Base-by-base conservation (phyloP, 176 grass and related monocot genomes). In the Metroxylon sagu region DNA sequence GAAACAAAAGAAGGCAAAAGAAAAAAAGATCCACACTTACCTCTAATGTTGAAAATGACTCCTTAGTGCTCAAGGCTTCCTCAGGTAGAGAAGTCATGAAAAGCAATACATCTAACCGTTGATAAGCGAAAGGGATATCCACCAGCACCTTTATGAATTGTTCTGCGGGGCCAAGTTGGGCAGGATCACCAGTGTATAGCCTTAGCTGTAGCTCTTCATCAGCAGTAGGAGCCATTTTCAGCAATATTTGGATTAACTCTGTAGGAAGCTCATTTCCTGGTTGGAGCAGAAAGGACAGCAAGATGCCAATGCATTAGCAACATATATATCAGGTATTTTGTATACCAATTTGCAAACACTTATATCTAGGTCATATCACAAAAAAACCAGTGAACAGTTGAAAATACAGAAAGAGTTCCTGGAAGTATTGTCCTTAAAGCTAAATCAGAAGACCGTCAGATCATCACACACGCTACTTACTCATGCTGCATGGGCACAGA, bases 161-260 rank as follows among this genome's bases (percentile, higher is more conserved):
- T 57, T 98, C 88, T 16, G 88, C 84, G 52, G 84, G 68, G 25
- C 84, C 84, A 77, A 98, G 80, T 61, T 85, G 73, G 53, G 62
- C 54, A 17, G 71, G 48, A 66, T 98, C 84, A 29, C 84, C 73
- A 57, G 59, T 89, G 71, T 89, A 92, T 19, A 92, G 48, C 74
- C 87, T 69, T 61, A 98, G 74, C 67, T 72, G 85, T 17, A 88
- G 77, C 71, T 98, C 93, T 70, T 92, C 88, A 60, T 92, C 83
- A 19, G 62, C 70, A 66, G 26, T 98, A 51, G 93, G 93, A 29
- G 54, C 31, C 93, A 89, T 83, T 78, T 87, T 81, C 50, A 98
- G 21, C 70, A 98, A 76, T 16, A 70, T 85, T 29, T 98, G 76
- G 53, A 92, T 74, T 64, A 98, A 79, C 26, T 92, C 93, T 1